Conservation (phyloP, 169 alveolate genomes). For the Plasmodium reichenowi region DNA sequence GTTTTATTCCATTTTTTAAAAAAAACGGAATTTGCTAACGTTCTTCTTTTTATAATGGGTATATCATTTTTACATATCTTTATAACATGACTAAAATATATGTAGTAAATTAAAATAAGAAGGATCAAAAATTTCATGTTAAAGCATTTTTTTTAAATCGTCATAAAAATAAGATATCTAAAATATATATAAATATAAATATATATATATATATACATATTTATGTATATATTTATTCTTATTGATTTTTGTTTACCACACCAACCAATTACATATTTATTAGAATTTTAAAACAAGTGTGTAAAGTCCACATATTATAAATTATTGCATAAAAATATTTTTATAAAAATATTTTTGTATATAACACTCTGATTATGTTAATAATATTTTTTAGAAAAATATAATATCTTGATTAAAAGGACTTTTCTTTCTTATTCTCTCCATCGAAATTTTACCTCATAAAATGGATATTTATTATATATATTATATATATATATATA, state of each 20-base stretch:
- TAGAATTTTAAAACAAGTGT: too few relatives aligned
- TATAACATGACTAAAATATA: not conserved
- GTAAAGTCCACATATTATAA: too few relatives aligned
- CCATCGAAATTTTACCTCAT: not conserved
- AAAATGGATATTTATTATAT: not conserved
- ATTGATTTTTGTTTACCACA: not conserved
- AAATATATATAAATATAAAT: not conserved
- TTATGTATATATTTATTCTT: not conserved
- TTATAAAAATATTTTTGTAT: not conserved
- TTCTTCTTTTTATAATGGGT: not conserved
- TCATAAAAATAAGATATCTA: not conserved
- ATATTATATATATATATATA: not conserved
- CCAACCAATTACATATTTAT: too few relatives aligned
- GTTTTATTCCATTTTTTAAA: too few relatives aligned
- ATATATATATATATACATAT: not conserved
- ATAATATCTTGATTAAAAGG: too few relatives aligned
- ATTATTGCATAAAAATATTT: too few relatives aligned
- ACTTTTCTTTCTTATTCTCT: not conserved
- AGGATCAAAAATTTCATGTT: constrained; percentile 5
- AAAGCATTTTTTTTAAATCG: not conserved
- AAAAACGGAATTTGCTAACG: not conserved
- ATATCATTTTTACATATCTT: not conserved
- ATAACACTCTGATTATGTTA: too few relatives aligned
- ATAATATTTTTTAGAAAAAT: too few relatives aligned
- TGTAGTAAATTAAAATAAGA: constrained; percentile 2